Evolutionary conservation across 345 rosid genomes (phyloP).

Genomic region (Salix arbutifolia): DNA sequence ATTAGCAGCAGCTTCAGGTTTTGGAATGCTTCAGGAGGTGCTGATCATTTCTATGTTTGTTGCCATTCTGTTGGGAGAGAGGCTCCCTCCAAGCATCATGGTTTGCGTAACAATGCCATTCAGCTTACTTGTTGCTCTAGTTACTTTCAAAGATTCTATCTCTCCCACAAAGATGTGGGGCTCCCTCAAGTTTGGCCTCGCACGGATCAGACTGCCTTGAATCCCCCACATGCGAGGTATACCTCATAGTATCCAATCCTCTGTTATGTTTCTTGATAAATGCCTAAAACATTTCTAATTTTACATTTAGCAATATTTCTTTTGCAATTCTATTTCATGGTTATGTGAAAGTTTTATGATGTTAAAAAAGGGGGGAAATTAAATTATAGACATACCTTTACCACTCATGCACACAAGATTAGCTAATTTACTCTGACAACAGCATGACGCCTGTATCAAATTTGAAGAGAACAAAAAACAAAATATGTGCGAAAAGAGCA

Average conservation of each 20-base stretch:
- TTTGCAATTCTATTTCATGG: neutral
- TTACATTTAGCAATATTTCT: neutral
- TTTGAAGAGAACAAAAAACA: neutral
- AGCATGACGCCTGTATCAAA: neutral
- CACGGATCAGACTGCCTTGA: constrained; percentile 17
- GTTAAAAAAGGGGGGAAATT: no score
- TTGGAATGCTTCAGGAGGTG: constrained; percentile 44
- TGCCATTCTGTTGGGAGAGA: constrained; percentile 41
- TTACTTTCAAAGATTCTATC: constrained; percentile 39
- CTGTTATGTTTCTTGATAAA: neutral
- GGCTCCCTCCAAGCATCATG: constrained; percentile 29
- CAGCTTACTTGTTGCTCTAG: constrained; percentile 43
- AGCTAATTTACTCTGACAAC: neutral
- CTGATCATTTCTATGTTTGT: constrained; percentile 41
- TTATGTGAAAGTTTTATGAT: neutral
- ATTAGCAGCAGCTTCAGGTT: constrained; percentile 22
- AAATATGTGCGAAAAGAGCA: no score
- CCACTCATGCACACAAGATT: neutral
- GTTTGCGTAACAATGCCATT: constrained; percentile 32
- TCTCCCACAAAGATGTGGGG: constrained; percentile 38
- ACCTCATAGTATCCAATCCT: neutral
- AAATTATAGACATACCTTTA: no score
- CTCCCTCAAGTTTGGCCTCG: constrained; percentile 51
- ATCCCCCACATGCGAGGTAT: constrained; percentile 35
- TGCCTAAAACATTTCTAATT: neutral